Base-by-base conservation (phyloP, 805 yeast species). In the Blastobotrys mokoenaii region DNA sequence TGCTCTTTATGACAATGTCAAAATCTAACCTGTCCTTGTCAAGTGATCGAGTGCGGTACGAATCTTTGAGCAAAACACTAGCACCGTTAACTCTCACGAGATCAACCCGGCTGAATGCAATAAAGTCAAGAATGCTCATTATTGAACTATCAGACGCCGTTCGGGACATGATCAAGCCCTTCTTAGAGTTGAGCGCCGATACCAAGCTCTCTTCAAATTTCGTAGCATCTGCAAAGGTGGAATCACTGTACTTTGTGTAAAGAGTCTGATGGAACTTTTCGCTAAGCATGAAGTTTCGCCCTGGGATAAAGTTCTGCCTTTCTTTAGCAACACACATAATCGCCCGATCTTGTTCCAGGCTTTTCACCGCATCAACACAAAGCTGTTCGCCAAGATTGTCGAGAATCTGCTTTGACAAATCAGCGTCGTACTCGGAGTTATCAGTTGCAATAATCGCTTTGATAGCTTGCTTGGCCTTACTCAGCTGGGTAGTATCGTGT, bases 31-130 rank as follows among this genome's bases (percentile, higher is more conserved):
- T 80, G 36, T 72, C 77, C 51, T 81, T 76, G 49, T 85, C 94
- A 35, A 84, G 74, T 15, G 77, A 68, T 50, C 96, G 73, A 1
- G 96, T 83, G 34, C 82, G 82, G 58, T 88, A 89, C 10, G 85
- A 81, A 31, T 72, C 69, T 6, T 60, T 60, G 3, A 47, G n/a
- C 40, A 27, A 12, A n/a, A 17, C 6, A n/a, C 5, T 29, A 31
- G 2, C 41, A 15, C 2, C 52, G 66, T 70, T 46, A 76, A 84
- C 70, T 38, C 82, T 69, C 3, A 71, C 70, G 2, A 81, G 50
- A 8, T 63, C 58, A 3, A 80, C 51, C 12, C 62, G 58, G 3
- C 62, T 56, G 4, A 65, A 59, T 2, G 79, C 73, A 14, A 82
- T 52, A 30, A 77, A 57, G 44, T 81, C 80, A 38, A 86, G 58